Conservation (phyloP, 495 filamentous ascomycete species). For the Umbilicaria muhlenbergii region DNA sequence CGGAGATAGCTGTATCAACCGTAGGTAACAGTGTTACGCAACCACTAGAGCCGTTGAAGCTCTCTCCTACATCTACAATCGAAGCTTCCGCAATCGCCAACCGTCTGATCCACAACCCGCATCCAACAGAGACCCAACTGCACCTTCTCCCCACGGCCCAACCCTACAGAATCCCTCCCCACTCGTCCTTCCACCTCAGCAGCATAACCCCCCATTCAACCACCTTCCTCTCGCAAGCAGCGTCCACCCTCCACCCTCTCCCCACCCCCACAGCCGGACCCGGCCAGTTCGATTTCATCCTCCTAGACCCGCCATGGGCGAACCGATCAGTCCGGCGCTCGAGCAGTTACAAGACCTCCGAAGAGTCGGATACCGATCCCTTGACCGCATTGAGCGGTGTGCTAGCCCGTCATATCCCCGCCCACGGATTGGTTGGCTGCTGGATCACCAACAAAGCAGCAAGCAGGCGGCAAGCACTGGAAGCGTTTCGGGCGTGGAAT, state of each 20-base stretch:
- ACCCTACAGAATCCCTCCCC: constrained; percentile 33
- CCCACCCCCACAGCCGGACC: constrained; percentile 10
- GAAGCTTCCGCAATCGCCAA: constrained; percentile 22
- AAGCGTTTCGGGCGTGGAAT: constrained; percentile 44
- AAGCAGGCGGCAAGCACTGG: constrained; percentile 41
- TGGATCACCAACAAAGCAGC: constrained; percentile 79
- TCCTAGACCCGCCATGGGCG: constrained; percentile 90
- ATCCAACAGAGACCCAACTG: constrained; percentile 7
- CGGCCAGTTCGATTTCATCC: constrained; percentile 53
- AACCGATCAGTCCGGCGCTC: constrained; percentile 72
- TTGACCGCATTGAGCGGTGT: constrained; percentile 33
- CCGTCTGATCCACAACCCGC: constrained; percentile 12
- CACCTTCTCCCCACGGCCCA: constrained; percentile 4
- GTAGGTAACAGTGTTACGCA: constrained; percentile 15
- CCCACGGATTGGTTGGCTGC: constrained; percentile 47
- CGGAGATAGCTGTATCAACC: constrained; percentile 22
- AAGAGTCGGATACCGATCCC: constrained; percentile 13
- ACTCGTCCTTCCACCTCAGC: constrained; percentile 34
- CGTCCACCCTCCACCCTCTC: constrained; percentile 7
- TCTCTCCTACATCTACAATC: constrained; percentile 17
- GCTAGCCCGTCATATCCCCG: constrained; percentile 38
- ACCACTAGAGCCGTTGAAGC: constrained; percentile 7
- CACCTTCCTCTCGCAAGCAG: constrained; percentile 13
- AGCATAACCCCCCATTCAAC: constrained; percentile 4
- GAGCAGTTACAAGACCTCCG: constrained; percentile 43